Percentiles rank a stretch among this genome's conserved stretches.
Evolutionary conservation across 2,329 filamentous ascomycete species (phyloP).

Genomic region (Mycosphaerelloides madeirae): DNA sequence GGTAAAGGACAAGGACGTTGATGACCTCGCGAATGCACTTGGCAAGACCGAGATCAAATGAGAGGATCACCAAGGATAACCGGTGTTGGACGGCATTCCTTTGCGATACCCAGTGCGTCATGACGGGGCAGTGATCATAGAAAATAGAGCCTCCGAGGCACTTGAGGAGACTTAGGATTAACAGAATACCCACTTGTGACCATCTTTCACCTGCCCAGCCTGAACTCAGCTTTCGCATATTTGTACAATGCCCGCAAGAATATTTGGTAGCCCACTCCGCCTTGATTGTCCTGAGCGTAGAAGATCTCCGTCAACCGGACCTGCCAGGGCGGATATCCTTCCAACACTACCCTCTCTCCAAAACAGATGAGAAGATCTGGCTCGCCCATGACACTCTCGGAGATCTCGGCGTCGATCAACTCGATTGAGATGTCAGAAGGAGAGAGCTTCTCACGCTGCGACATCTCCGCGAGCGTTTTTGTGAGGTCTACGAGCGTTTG

Average conservation of each 20-base stretch:
- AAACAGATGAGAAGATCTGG: slow-evolving; percentile 89
- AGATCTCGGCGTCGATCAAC: slow-evolving; percentile 84
- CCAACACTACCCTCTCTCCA: slow-evolving; percentile 73
- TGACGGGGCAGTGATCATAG: background rate
- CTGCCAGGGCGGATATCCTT: slow-evolving; percentile 96
- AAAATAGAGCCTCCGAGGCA: background rate
- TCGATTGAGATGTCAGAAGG: slow-evolving; percentile 78
- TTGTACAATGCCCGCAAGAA: slow-evolving; percentile 81
- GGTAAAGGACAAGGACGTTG: slow-evolving; percentile 70
- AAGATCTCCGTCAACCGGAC: slow-evolving; percentile 93
- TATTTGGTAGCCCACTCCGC: slow-evolving; percentile 83
- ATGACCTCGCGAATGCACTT: slow-evolving; percentile 70
- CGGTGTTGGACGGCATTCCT: background rate
- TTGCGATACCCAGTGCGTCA: background rate
- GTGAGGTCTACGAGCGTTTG: slow-evolving; percentile 95
- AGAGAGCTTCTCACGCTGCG: slow-evolving; percentile 77
- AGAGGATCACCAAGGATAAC: background rate
- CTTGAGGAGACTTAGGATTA: slow-evolving; percentile 1
- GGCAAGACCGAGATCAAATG: slow-evolving; percentile 58
- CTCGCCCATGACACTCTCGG: slow-evolving; percentile 71
- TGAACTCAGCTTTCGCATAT: slow-evolving; percentile 83
- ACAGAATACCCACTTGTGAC: slow-evolving; percentile 5
- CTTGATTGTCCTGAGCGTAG: slow-evolving; percentile 42
- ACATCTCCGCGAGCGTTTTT: slow-evolving; percentile 91
- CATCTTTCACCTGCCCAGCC: slow-evolving; percentile 58